phyloP scores from a whole-genome alignment of 345 rosid species.

The Bretschneidera sinensis region DNA sequence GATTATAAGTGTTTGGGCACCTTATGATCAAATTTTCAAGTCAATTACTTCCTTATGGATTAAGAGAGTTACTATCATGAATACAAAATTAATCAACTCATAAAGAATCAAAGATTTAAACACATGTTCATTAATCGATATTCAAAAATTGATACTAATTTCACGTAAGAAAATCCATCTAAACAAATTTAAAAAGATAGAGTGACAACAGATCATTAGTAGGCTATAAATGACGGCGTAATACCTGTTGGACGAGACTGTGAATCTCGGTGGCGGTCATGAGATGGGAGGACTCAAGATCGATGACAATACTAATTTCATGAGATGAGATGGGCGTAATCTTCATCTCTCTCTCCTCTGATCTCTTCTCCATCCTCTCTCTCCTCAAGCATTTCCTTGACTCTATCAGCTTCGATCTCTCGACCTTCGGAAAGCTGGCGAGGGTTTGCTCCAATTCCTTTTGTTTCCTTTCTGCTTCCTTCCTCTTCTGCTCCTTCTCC shows the following conservation, averaged over 20 bases:
- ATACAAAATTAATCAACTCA: too few relatives aligned
- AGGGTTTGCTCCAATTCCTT: constrained; percentile 22
- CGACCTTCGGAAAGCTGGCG: constrained; percentile 48
- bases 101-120: too few relatives aligned
- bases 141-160: too few relatives aligned
- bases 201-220: too few relatives aligned
- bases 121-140: too few relatives aligned
- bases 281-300: constrained; percentile 75
- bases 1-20: too few relatives aligned
- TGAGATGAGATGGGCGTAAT: constrained; percentile 54
- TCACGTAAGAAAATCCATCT: too few relatives aligned
- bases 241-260: constrained; percentile 88
- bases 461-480: constrained; percentile 45
- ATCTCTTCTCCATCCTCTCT: constrained; percentile 72
- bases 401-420: constrained; percentile 59
- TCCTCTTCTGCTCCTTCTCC: constrained; percentile 64
- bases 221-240: too few relatives aligned
- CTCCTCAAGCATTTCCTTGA: constrained; percentile 55
- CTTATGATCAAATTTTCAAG: too few relatives aligned
- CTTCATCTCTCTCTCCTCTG: constrained; percentile 65
- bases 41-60: too few relatives aligned
- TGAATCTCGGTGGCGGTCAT: constrained; percentile 72
- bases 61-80: too few relatives aligned
- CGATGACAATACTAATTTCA: constrained; percentile 61
- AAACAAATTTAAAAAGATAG: too few relatives aligned